Base-by-base conservation (phyloP, 2,329 filamentous ascomycete genomes). In the Penicillium polonicum region DNA sequence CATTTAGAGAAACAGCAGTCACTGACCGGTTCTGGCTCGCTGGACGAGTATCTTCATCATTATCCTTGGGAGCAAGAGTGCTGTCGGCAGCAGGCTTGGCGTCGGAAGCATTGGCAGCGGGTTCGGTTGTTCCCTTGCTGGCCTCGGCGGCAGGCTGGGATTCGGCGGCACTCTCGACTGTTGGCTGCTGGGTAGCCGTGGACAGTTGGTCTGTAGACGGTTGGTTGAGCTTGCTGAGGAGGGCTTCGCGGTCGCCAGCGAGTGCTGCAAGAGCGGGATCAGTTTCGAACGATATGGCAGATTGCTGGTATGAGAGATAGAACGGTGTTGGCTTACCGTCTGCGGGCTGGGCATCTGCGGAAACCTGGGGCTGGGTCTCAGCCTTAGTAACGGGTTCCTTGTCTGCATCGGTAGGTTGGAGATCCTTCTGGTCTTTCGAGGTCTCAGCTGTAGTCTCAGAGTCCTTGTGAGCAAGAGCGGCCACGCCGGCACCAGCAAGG, bases 141-240 rank as follows among this genome's bases (percentile, higher is more conserved):
- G 65, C 52, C 43, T 66, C 62, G 33, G 44, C 13, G 39, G 57
- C 43, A 25, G 64, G 48, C 42, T 65, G 39, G 29, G 64, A 50
- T 25, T 65, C 62, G 41, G 43, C 5, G 31, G 44, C 36, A 21
- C 53, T 44, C 36, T 61, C 51, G 15, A 42, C 60, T 19, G 60
- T 55, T 13, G 60, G 94, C 95, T 96, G 85, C 95, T 96, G 88
- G 94, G 95, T 79, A 90, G 96, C 83, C 94, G 65, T 53, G 29
- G 66, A 52, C 42, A 70, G 48, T 39, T 70, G 65, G 31, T 72
- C 69, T 21, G 68, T 68, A 12, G 71, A 71, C 3, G 72, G 71
- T 38, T 66, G 59, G 38, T 70, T 68, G 42, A 73, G 66, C 48
- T 71, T 65, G 45, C 59, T 67, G 25, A 73, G 68, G 23, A 71